phyloP scores from a whole-genome alignment of 305 asterid genomes.

The Fraxinus nigra region DNA sequence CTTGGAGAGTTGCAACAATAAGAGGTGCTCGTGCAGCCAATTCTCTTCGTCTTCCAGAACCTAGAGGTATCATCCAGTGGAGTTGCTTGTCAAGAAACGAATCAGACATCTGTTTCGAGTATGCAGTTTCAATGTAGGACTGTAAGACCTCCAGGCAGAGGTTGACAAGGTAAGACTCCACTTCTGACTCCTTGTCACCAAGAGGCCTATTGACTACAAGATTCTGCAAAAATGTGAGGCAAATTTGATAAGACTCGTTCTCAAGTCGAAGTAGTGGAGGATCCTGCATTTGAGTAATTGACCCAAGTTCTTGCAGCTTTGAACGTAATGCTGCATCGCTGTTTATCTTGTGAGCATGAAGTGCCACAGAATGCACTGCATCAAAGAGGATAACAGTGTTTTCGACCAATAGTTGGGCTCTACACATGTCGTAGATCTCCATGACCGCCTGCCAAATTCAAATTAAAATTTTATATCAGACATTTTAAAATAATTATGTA shows the following conservation, averaged over 20 bases:
- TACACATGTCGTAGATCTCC: conserved; percentile 87
- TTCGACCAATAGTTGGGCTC: conserved; percentile 58
- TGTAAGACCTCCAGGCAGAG: conserved; percentile 83
- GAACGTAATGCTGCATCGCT: conserved; percentile 53
- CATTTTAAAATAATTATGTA: conserved; percentile 4
- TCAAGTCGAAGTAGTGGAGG: conserved; percentile 96
- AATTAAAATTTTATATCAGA: conserved; percentile 21
- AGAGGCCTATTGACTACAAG: conserved; percentile 62
- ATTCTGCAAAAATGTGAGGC: conserved; percentile 80
- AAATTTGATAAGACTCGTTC: conserved; percentile 89
- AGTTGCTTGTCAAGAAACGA: conserved; percentile 38
- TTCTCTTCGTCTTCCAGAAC: conserved; percentile 82
- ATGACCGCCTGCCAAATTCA: conserved; percentile 63
- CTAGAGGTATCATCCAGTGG: conserved; percentile 74
- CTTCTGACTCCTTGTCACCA: conserved; percentile 51
- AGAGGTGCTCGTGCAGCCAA: conserved; percentile 95
- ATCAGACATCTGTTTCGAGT: conserved; percentile 36
- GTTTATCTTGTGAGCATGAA: conserved; percentile 80
- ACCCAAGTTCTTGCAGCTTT: conserved; percentile 72
- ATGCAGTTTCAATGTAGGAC: conserved; percentile 64
- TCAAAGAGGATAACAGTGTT: conserved; percentile 68
- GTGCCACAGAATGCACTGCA: conserved; percentile 73
- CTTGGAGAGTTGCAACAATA: conserved; percentile 73
- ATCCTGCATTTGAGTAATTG: conserved; percentile 93
- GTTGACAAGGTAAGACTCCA: conserved; percentile 71